These are phyloP conservation scores for Phytophthora sp. DNA, from an alignment of 352 stramenopile genomes.

Conservation along the genomic window DNA sequence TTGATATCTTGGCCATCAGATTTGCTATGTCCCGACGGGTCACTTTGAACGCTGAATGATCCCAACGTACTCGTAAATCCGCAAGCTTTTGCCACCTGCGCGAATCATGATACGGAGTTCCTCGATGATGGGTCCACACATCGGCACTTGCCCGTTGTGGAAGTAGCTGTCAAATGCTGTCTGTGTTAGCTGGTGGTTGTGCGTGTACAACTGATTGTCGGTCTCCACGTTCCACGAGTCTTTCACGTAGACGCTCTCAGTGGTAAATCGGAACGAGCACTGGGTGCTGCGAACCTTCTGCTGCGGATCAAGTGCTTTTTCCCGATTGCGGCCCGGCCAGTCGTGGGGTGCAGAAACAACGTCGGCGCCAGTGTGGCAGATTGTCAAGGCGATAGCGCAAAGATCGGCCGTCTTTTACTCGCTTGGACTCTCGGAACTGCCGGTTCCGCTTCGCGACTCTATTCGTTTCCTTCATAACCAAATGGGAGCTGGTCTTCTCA, in stretches of 20 bases:
- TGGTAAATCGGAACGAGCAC: background rate
- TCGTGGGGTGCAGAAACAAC: constrained; percentile 2
- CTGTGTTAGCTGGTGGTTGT: background rate
- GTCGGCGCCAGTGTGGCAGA: background rate
- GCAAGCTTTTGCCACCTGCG: no score
- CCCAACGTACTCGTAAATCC: no score
- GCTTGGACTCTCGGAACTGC: constrained; percentile 2
- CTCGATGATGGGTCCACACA: background rate
- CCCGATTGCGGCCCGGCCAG: no score
- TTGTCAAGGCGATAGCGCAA: background rate
- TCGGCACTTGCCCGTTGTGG: background rate
- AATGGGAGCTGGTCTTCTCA: background rate
- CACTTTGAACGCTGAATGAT: no score
- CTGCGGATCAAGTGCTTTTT: no score
- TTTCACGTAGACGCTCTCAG: background rate
- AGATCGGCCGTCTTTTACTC: background rate
- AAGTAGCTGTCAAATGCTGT: background rate
- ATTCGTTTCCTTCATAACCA: background rate
- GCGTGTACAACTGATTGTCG: background rate
- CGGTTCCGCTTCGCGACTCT: constrained; percentile 2
- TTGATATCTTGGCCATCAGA: no score
- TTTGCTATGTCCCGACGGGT: no score
- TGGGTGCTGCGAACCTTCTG: background rate
- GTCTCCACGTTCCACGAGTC: background rate
- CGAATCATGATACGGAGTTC: no score